Conservation (phyloP, 306 rosid genomes). For the Mucuna pruriens region DNA sequence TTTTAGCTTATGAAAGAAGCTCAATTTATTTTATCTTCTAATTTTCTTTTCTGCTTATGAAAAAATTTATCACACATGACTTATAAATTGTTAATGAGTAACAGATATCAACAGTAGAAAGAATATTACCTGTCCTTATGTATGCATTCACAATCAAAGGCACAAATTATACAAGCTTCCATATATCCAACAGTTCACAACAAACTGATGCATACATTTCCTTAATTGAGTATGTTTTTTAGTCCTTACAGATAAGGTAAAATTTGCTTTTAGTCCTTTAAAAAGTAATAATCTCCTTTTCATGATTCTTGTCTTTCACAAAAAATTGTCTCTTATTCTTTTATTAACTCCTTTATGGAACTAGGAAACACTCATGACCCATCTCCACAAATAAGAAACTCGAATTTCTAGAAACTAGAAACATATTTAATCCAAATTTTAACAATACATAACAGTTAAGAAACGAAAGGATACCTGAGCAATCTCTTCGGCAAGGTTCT, state of each 20-base stretch:
- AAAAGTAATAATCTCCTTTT: too few species aligned
- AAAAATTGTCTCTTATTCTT: too few species aligned
- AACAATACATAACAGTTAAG: not conserved
- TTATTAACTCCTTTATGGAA: too few species aligned
- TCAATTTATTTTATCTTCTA: too few species aligned
- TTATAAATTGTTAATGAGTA: not conserved
- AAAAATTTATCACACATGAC: too few species aligned
- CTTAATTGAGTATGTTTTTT: not conserved
- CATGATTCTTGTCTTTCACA: too few species aligned
- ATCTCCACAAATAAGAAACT: too few species aligned
- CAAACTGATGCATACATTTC: not conserved
- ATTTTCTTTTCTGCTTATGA: too few species aligned
- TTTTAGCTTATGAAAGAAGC: too few species aligned
- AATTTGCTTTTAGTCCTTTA: too few species aligned
- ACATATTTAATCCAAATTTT: not conserved
- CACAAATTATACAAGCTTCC: not conserved
- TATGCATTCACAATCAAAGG: not conserved
- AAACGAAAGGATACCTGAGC: conserved; percentile 23
- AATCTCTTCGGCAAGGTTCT: conserved; percentile 34
- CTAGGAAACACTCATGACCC: too few species aligned
- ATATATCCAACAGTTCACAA: not conserved
- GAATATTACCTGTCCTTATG: not conserved
- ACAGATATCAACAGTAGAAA: not conserved
- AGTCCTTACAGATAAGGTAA: not conserved
- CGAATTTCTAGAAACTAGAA: too few species aligned